Conservation (phyloP, 192 early-diverging fungal species). For the Coemansia sp. region DNA sequence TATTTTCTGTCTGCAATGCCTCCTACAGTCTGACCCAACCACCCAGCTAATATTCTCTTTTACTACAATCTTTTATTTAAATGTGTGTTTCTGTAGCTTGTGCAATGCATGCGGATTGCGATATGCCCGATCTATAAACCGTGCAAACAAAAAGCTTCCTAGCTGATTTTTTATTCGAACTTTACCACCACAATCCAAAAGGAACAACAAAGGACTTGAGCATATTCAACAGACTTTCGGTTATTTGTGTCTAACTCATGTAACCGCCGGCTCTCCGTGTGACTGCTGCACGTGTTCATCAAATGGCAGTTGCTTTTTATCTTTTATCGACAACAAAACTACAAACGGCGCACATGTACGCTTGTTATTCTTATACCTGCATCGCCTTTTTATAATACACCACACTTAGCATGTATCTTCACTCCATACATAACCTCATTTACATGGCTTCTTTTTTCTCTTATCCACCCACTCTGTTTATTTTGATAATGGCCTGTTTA, state of each 20-base stretch:
- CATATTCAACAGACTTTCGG: not conserved
- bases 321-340: not conserved
- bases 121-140: slow-evolving; percentile 55
- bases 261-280: too few relatives aligned
- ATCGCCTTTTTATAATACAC: not conserved
- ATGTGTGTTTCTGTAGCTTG: slow-evolving; percentile 30
- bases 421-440: not conserved
- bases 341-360: not conserved
- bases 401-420: not conserved
- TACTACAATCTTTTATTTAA: not conserved
- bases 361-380: not conserved
- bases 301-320: too few relatives aligned
- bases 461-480: not conserved
- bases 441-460: not conserved
- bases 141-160: slow-evolving; percentile 44
- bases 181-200: not conserved
- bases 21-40: too few relatives aligned
- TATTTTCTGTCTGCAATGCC: too few relatives aligned
- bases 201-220: too few relatives aligned
- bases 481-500: too few relatives aligned
- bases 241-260: not conserved
- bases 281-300: too few relatives aligned
- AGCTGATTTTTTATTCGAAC: too few relatives aligned
- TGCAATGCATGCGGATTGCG: slow-evolving; percentile 59
- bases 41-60: not conserved